Evolutionary conservation across 2,329 filamentous ascomycete species (phyloP).

Genomic region (Beauveria caledonica): DNA sequence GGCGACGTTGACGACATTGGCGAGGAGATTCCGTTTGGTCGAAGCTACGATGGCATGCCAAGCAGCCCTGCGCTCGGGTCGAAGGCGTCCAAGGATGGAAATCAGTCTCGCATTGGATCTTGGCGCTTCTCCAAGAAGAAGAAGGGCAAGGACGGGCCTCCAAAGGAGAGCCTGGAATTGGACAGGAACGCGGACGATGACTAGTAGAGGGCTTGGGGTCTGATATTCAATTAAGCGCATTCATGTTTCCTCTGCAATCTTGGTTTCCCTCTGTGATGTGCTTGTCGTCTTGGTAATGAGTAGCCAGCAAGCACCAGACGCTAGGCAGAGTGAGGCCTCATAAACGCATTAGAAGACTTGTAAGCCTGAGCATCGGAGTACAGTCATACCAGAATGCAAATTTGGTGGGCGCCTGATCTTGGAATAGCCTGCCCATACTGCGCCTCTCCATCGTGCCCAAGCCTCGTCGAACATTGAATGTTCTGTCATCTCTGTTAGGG

Average conservation of each 20-base stretch:
- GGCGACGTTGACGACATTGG: slow-evolving; percentile 46
- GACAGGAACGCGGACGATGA: slow-evolving; percentile 31
- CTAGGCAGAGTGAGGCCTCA: too few species aligned
- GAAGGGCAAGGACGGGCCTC: slow-evolving; percentile 41
- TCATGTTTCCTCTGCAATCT: not conserved
- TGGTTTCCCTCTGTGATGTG: too few species aligned
- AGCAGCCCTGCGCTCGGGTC: slow-evolving; percentile 50
- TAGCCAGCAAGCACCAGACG: too few species aligned
- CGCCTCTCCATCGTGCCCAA: too few species aligned
- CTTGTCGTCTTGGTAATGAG: too few species aligned
- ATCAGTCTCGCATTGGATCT: slow-evolving; percentile 40
- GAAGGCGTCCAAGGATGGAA: slow-evolving; percentile 36
- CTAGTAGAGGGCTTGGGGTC: not conserved
- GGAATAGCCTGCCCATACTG: too few species aligned
- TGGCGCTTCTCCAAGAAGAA: slow-evolving; percentile 55
- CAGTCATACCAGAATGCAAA: too few species aligned
- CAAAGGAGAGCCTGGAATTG: slow-evolving; percentile 43
- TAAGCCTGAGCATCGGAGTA: too few species aligned
- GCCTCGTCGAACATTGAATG: too few species aligned
- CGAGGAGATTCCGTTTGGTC: slow-evolving; percentile 38
- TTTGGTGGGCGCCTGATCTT: too few species aligned
- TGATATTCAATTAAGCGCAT: not conserved
- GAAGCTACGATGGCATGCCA: slow-evolving; percentile 47
- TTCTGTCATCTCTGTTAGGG: too few species aligned
- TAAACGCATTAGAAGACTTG: too few species aligned